A percentile compares a stretch with the other conserved stretches of the same genome.
Evolutionary conservation across 768 basidiomycete species (phyloP).

Genomic region (Obba rivulosa): DNA sequence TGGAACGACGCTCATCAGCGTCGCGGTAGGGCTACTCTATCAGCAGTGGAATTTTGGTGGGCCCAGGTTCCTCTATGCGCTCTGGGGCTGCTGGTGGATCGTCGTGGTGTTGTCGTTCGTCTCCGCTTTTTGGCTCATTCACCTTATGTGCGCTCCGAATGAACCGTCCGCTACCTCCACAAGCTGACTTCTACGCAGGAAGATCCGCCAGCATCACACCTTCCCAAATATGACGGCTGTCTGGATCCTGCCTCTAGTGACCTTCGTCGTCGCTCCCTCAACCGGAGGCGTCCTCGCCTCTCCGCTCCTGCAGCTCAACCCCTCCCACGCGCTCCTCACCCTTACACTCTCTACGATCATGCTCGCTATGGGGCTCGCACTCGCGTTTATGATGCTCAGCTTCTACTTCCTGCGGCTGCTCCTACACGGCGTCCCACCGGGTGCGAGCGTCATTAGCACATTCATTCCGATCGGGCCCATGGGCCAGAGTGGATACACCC

Average conservation of each 20-base stretch:
- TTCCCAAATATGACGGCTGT: constrained; percentile 49
- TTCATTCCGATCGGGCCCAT: constrained; percentile 76
- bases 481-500: constrained; percentile 58
- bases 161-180: neutral
- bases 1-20: constrained; percentile 50
- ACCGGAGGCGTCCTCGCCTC: constrained; percentile 55
- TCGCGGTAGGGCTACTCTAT: constrained; percentile 42
- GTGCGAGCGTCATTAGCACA: constrained; percentile 44
- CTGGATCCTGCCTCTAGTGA: constrained; percentile 77
- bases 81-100: constrained; percentile 71
- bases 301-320: constrained; percentile 41
- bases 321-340: constrained; percentile 48
- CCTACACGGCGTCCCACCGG: constrained; percentile 47
- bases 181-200: constrained; percentile 31
- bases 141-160: constrained; percentile 51
- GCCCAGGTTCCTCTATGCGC: constrained; percentile 40
- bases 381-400: constrained; percentile 64
- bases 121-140: constrained; percentile 57
- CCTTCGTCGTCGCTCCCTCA: constrained; percentile 66
- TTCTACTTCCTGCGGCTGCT: constrained; percentile 59
- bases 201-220: constrained; percentile 52
- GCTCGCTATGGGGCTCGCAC: constrained; percentile 48
- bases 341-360: constrained; percentile 48
- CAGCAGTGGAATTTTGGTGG: constrained; percentile 45
- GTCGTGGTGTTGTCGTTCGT: constrained; percentile 50